Evolutionary conservation across 805 yeast species (phyloP), one percentile per base, ranked within the genome.

Genomic region (Brettanomyces anomalus): DNA sequence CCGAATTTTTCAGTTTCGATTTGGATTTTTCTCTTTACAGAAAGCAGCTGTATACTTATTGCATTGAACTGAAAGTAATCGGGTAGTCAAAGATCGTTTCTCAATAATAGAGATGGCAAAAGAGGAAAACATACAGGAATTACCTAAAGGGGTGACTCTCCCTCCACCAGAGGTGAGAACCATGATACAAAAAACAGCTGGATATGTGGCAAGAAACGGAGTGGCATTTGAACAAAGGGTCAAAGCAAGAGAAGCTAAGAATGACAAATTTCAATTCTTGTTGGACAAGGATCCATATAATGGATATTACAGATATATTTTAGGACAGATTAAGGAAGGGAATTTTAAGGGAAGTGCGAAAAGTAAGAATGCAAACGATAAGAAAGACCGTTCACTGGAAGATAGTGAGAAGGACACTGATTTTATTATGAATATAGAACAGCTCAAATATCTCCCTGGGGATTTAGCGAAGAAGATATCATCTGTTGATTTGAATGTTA

Each of bases 161-260:
- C 85, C 87, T 0, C 80, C 85, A 3, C 72, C 66, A 7, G 68
- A 70, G 11, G 51, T 71, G 5, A 61, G 65, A 47, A 70, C 69
- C 14, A 70, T 75, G 16, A 80, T 89, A 16, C 79, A 75, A 40
- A 84, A 81, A 54, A 84, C 95, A 0, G 87, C 81, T 0, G 74
- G 67, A 3, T 85, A 81, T 53, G 86, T 88, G 5, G 50, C 63
- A 24, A 68, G 82, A 47, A 83, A 85, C 54, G 96, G 95, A 0
- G 52, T 57, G 1, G 64, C 72, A 2, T 85, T 86, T 60, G 93
- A 81, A 52, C 64, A 65, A 8, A 65, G 82, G 40, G 70, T 85
- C 44, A 61, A 62, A 15, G 61, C 61, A 32, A 65, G 62, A 32
- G 78, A 79, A 48, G 58, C 65, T 14, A 57, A 62, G 5, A 70